Evolutionary conservation across 305 asterid species (phyloP).

Genomic region (Fraxinus sp.): DNA sequence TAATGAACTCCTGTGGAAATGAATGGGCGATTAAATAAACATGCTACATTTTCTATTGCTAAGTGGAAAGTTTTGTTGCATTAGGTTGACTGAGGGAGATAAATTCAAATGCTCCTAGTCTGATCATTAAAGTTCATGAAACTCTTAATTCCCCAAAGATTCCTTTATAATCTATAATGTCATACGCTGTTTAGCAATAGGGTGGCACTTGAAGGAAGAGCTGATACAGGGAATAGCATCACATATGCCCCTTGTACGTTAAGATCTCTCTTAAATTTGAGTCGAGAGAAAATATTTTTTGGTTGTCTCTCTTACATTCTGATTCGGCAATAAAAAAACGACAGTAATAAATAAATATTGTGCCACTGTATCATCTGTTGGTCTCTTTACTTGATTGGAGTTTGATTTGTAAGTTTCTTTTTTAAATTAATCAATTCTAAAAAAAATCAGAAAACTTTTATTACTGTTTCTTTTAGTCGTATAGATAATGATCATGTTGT

Average conservation of each 20-base stretch:
- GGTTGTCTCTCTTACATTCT: neutral
- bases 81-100: neutral
- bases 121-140: conserved; percentile 3
- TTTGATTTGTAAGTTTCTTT: neutral
- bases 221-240: conserved; percentile 1
- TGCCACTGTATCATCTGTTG: neutral
- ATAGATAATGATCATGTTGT: conserved; percentile 1
- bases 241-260: neutral
- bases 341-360: neutral
- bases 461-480: conserved; percentile 5
- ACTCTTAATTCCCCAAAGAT: conserved; percentile 2
- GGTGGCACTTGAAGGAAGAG: conserved; percentile 7
- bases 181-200: conserved; percentile 3
- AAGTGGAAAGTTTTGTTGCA: neutral
- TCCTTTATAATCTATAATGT: neutral
- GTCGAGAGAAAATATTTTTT: neutral
- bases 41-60: neutral
- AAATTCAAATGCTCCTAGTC: neutral
- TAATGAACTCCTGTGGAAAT: neutral
- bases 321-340: neutral
- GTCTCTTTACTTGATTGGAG: conserved; percentile 2
- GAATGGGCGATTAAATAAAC: neutral
- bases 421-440: conserved; percentile 4
- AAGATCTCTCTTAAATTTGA: neutral
- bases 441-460: neutral